A percentile compares a stretch with the other conserved stretches of the same genome.
These are phyloP conservation scores for Epithele typhae DNA, from an alignment of 768 basidiomycete genomes.

Conservation along the genomic window DNA sequence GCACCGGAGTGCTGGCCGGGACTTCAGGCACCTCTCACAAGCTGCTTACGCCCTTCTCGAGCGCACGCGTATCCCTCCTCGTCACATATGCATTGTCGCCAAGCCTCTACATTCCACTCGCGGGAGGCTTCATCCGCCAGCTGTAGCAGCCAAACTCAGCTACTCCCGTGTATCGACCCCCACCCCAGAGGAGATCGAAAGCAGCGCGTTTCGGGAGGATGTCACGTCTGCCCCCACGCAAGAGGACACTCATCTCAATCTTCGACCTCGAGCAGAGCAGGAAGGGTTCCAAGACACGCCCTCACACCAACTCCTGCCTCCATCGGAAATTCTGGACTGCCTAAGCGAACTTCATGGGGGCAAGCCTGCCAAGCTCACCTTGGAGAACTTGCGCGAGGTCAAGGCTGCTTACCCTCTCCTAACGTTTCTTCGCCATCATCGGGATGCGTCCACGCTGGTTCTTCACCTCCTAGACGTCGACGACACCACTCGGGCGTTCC, in stretches of 20 bases:
- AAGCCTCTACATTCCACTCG: constrained; percentile 15
- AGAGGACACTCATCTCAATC: background rate
- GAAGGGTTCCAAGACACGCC: background rate
- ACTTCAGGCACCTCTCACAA: constrained; percentile 49
- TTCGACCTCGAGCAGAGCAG: too few relatives aligned
- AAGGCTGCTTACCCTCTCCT: background rate
- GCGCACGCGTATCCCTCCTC: constrained; percentile 9
- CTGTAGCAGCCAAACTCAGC: constrained; percentile 12
- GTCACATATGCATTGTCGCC: constrained; percentile 9
- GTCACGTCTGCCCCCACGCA: background rate
- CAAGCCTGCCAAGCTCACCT: background rate
- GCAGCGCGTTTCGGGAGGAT: background rate
- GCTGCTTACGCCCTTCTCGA: constrained; percentile 24
- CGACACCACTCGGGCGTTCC: constrained; percentile 39
- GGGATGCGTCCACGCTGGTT: constrained; percentile 2
- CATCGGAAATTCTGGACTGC: constrained; percentile 2
- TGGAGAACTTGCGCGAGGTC: background rate
- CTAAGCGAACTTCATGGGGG: background rate
- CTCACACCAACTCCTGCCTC: background rate
- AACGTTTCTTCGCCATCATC: constrained; percentile 3
- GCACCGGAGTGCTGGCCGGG: constrained; percentile 60
- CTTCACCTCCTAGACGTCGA: constrained; percentile 7
- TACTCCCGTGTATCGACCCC: constrained; percentile 3
- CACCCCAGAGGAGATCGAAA: background rate
- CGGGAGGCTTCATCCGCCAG: constrained; percentile 9